A percentile compares a stretch with the other conserved stretches of the same genome.
phyloP scores from a whole-genome alignment of 306 rosid genomes.

The Rosa lucieae region DNA sequence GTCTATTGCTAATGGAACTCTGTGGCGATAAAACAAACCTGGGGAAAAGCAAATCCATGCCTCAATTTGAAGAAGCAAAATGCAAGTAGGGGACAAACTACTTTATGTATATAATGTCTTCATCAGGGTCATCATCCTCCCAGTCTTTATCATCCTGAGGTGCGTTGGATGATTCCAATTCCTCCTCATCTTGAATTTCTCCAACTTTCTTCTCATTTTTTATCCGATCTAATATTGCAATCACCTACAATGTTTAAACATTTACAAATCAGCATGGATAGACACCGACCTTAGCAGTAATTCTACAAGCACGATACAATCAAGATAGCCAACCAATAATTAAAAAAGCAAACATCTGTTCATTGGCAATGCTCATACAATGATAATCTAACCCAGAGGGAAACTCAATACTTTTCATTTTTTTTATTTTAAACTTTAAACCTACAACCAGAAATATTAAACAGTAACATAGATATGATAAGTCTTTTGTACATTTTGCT shows the following conservation, averaged over 20 bases:
- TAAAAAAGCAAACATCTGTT: neutral
- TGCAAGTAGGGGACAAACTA: constrained; percentile 37
- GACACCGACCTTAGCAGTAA: constrained; percentile 12
- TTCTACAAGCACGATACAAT: constrained; percentile 12
- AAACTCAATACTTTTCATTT: neutral
- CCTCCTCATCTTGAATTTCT: constrained; percentile 33
- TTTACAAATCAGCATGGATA: constrained; percentile 23
- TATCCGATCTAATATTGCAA: constrained; percentile 79
- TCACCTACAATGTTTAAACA: constrained; percentile 58
- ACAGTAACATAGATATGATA: neutral
- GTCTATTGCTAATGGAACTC: neutral
- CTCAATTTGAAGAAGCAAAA: constrained; percentile 15
- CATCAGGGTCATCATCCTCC: constrained; percentile 70
- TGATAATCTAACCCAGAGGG: neutral
- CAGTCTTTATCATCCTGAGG: constrained; percentile 49
- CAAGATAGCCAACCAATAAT: constrained; percentile 7
- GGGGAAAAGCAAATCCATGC: constrained; percentile 24
- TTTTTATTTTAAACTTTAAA: neutral
- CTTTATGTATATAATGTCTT: constrained; percentile 72
- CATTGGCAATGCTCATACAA: neutral
- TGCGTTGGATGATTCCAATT: constrained; percentile 37
- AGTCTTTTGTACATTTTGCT: neutral
- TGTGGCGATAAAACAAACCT: constrained; percentile 39
- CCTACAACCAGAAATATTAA: neutral
- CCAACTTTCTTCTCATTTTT: constrained; percentile 52